Base-by-base conservation (phyloP, 202 grass and related monocot genomes). In the Digitaria exilis region DNA sequence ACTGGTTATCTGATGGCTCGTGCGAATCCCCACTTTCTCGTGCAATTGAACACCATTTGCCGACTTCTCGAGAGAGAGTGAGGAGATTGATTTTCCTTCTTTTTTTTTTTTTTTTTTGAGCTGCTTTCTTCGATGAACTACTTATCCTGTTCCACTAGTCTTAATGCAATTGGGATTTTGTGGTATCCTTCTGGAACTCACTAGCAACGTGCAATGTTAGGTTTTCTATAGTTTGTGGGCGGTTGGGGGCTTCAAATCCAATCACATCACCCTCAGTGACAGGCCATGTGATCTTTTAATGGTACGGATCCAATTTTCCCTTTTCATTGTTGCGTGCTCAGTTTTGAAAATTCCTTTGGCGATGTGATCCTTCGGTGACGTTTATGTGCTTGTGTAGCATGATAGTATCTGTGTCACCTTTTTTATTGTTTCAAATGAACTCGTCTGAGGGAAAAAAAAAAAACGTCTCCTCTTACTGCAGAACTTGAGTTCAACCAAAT, bases 401-500 rank as follows among this genome's bases (percentile, higher is more conserved):
- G n/a, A n/a, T n/a, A n/a, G 6, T 62, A 14, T 14, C 48, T 50
- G 24, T 43, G 21, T 68, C 51, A 44, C n/a, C n/a, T n/a, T n/a
- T n/a, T 45, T 78, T 5, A 19, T 54, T 42, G 2, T 71, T 76
- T 43, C 54, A 73, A 19, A 44, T 25, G 18, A 22, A 17, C 7
- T 46, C 44, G 63, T 54, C 65, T 2, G 14, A n/a, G n/a, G n/a
- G n/a, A 30, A 43, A 44, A 50, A 57, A 39, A 39, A 39, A 39
- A 39, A 4, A 70, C 32, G 13, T 78, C 31, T 84, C 39, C 21
- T 51, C 69, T 35, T n/a, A 44, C 77, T 74, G 63, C 69, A 94
- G 92, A 91, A 84, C 78, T 50, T 45, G 44, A 82, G 48, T 50
- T 59, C 54, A 30, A 69, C 80, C 51, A 87, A 60, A 57, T 75